A percentile compares a stretch with the other conserved stretches of the same genome.
phyloP scores from a whole-genome alignment of 2,329 filamentous ascomycete genomes.

The Juglanconis oblonga region DNA sequence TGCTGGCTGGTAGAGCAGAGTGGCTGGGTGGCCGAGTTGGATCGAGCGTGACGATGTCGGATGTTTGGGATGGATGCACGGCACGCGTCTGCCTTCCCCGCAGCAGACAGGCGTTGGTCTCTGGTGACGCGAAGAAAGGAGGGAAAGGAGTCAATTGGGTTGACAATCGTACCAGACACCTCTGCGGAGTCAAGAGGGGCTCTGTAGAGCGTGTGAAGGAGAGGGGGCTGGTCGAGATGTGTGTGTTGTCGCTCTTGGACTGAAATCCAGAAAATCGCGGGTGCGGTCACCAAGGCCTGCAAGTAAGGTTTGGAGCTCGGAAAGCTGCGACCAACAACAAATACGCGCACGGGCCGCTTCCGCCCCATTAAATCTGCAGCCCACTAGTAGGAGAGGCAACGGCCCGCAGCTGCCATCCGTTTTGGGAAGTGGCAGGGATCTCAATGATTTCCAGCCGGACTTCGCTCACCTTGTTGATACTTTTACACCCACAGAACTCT shows the following conservation, averaged over 20 bases:
- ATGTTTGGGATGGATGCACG: not conserved
- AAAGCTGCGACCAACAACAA: conserved; percentile 30
- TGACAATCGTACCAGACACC: not conserved
- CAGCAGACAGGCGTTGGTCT: conserved; percentile 1
- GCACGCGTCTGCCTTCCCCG: conserved; percentile 15
- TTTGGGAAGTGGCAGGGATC: not conserved
- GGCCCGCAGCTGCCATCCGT: not conserved
- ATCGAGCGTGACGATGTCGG: not conserved
- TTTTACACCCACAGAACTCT: no score
- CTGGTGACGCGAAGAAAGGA: conserved; percentile 3
- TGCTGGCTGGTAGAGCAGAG: not conserved
- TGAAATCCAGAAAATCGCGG: conserved; percentile 15
- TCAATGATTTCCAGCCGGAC: no score
- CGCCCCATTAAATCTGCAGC: conserved; percentile 16
- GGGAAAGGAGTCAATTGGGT: conserved; percentile 8
- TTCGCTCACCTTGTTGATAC: no score
- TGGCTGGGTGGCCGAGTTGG: not conserved
- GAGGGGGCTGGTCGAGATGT: not conserved
- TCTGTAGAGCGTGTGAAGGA: conserved; percentile 1
- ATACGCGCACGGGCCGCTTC: conserved; percentile 22
- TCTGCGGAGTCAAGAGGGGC: not conserved
- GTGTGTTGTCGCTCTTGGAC: not conserved
- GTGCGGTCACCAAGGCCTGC: not conserved
- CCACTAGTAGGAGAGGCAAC: conserved; percentile 18
- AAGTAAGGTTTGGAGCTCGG: not conserved